phyloP scores from a whole-genome alignment of 73 alveolate species.

The Paramecium octaurelia region DNA sequence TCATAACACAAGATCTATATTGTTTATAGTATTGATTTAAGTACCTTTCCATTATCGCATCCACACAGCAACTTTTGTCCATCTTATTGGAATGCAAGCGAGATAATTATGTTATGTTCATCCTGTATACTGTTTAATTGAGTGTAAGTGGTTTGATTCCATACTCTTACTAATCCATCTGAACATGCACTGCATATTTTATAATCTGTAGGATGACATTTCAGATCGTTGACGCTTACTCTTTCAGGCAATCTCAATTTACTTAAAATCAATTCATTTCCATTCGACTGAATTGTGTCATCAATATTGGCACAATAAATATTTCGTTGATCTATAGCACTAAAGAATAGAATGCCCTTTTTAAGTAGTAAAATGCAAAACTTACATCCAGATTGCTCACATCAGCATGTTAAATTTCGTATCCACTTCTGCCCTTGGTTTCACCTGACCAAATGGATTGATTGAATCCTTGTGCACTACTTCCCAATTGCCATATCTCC shows the following conservation, averaged over 20 bases:
- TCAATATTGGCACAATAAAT: not conserved
- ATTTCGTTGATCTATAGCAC: not conserved
- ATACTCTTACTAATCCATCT: not conserved
- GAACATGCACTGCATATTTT: conserved; percentile 25
- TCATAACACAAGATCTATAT: conserved; percentile 12
- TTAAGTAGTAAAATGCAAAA: not conserved
- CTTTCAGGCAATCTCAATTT: conserved; percentile 10
- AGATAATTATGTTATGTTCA: not conserved
- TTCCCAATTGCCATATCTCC: conserved; percentile 5
- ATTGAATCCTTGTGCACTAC: not conserved
- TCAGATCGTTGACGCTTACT: conserved; percentile 20
- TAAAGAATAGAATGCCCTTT: not conserved
- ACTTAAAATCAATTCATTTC: not conserved
- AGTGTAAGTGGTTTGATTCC: conserved; percentile 20
- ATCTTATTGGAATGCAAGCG: conserved; percentile 23
- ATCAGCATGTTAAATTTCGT: conserved; percentile 26
- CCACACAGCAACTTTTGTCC: conserved; percentile 26
- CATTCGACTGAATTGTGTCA: not conserved
- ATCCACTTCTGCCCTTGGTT: not conserved
- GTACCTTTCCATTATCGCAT: conserved; percentile 22
- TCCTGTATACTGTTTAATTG: not conserved
- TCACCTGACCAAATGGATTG: conserved; percentile 32
- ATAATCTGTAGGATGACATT: conserved; percentile 42
- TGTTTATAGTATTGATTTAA: not conserved
- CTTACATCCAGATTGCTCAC: not conserved